Conservation (phyloP, 305 asterid genomes). For the Fraxinus baroniana region DNA sequence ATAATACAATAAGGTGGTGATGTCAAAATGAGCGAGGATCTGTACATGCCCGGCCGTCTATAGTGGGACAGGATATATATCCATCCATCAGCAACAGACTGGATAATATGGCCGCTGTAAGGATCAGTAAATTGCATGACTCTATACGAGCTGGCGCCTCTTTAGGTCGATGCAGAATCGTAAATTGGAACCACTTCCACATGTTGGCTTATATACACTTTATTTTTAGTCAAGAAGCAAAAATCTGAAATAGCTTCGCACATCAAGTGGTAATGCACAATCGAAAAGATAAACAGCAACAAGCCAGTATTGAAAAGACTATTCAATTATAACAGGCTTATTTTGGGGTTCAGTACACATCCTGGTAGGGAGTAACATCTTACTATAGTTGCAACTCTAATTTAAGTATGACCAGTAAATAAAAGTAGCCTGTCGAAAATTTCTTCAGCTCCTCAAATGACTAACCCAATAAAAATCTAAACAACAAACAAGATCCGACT, state of each 20-base stretch:
- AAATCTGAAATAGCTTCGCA: neutral
- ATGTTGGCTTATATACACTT: neutral
- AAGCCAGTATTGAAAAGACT: neutral
- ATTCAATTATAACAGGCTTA: neutral
- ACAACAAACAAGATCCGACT: neutral
- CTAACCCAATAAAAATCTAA: neutral
- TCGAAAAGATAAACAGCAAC: neutral
- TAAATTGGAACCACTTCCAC: neutral
- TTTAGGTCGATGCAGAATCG: neutral
- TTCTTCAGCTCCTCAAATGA: slow-evolving; percentile 1
- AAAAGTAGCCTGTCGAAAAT: neutral
- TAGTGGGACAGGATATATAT: neutral
- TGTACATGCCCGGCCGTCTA: neutral
- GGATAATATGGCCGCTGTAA: neutral
- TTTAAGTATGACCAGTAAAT: neutral
- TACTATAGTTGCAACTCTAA: neutral
- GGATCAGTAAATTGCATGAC: neutral
- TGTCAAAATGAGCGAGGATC: neutral
- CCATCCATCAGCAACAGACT: neutral
- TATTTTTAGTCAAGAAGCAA: neutral
- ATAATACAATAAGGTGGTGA: neutral
- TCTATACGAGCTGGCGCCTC: neutral
- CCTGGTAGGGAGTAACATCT: neutral
- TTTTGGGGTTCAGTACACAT: neutral
- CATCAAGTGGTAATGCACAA: neutral